Base-by-base conservation (phyloP, 1,139 yeast genomes). In the Pichia sp. region DNA sequence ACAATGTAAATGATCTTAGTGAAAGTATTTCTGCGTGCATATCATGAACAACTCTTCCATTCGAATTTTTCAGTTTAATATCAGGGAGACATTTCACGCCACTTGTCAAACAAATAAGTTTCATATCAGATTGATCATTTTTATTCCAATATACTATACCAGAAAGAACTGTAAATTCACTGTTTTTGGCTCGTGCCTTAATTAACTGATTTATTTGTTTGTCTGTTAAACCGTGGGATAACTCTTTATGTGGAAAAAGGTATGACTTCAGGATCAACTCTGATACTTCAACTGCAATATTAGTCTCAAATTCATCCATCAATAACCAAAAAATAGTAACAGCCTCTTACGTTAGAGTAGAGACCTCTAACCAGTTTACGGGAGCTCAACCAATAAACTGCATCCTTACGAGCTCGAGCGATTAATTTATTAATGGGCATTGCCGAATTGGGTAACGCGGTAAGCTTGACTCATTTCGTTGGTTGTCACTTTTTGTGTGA, bases 151-250 rank as follows among this genome's bases (percentile, higher is more conserved):
- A 25, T 0, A 83, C 89, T 0, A 88, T 56, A 0, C 91, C 83
- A 0, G 95, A 87, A 20, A 88, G 52, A 1, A 87, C 86, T 0
- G 96, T 85, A 89, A 95, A 87, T 62, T 88, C 96, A 33, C 62
- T 57, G 0, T 66, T 11, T n/a, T 87, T 88, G 0, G 95, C 94
- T 55, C 78, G 82, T 8, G 53, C 57, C 40, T 54, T 54, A 8
- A 36, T 35, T 20, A 51, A 49, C 14, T 41, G 46, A 14, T 31
- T 38, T 19, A 48, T 24, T 5, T 29, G 31, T 15, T 50, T 49
- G 24, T 46, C 49, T 19, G 43, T 33, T 4, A 47, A 28, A 3
- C 14, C 14, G 2, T 15, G n/a, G 2, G 11, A 11, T 8, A 32
- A 31, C 2, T 53, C 50, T 3, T 32, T 43, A 5, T 37, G 15